Conservation (phyloP, 768 basidiomycete species). For the Mycena chlorophos region DNA sequence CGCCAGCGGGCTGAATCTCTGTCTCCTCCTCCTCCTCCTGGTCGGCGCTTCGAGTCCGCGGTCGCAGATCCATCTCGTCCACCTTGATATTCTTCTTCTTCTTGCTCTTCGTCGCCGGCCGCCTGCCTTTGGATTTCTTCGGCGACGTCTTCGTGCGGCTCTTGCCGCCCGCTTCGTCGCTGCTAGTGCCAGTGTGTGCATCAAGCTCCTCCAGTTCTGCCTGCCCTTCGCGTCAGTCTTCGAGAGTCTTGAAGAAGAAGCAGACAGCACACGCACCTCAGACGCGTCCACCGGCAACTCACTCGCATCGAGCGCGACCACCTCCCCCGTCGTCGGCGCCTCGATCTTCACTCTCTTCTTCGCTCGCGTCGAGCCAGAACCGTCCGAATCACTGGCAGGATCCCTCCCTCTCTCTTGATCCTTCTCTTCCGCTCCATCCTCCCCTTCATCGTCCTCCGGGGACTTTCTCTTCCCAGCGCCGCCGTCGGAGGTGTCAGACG, state of each 20-base stretch:
- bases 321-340: slow-evolving; percentile 12
- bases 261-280: not conserved
- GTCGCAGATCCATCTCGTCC: no score
- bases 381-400: slow-evolving; percentile 3
- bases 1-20: no score
- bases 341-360: slow-evolving; percentile 32
- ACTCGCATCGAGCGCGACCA: not conserved
- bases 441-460: slow-evolving; percentile 1
- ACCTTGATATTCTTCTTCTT: no score
- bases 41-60: no score
- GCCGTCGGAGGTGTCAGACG: no score
- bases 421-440: slow-evolving; percentile 6
- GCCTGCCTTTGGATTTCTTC: no score
- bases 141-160: no score
- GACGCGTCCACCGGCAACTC: not conserved
- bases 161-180: no score
- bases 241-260: not conserved
- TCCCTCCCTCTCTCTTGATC: slow-evolving; percentile 17
- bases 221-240: not conserved
- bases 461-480: slow-evolving; percentile 9
- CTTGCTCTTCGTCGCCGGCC: no score
- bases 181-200: no score
- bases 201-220: no score
- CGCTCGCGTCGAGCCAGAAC: not conserved
- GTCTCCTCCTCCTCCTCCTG: no score